A percentile compares a stretch with the other conserved stretches of the same genome.
These are phyloP conservation scores for Biscogniauxia marginata DNA, from an alignment of 2,329 filamentous ascomycete species.

Conservation along the genomic window DNA sequence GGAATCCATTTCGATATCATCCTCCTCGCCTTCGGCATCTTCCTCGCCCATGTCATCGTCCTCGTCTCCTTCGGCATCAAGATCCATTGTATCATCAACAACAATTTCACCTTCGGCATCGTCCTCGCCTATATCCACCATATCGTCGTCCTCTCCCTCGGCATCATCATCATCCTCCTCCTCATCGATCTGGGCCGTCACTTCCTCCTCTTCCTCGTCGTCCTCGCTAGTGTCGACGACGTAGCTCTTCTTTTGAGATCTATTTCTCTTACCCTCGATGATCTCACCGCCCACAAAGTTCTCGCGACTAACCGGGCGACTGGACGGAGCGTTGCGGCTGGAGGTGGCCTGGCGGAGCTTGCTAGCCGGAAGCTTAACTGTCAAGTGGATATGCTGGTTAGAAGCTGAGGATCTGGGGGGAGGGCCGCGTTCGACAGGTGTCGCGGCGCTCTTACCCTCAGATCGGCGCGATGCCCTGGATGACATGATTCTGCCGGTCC, in stretches of 20 bases:
- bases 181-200: slow-evolving; percentile 38
- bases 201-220: slow-evolving; percentile 42
- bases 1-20: slow-evolving; percentile 45
- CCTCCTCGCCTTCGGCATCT: slow-evolving; percentile 50
- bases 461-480: slow-evolving; percentile 48
- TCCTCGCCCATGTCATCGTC: slow-evolving; percentile 41
- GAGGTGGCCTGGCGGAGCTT: slow-evolving; percentile 52
- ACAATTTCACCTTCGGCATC: slow-evolving; percentile 35
- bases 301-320: slow-evolving; percentile 33
- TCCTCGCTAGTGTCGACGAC: slow-evolving; percentile 54
- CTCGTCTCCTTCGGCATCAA: slow-evolving; percentile 45
- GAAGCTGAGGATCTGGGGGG: slow-evolving; percentile 44
- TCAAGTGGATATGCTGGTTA: slow-evolving; percentile 48
- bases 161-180: slow-evolving; percentile 38
- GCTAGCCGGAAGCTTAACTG: slow-evolving; percentile 51
- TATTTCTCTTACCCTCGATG: slow-evolving; percentile 50
- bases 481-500: slow-evolving; percentile 46
- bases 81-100: slow-evolving; percentile 37
- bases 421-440: slow-evolving; percentile 43
- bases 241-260: slow-evolving; percentile 58
- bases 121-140: slow-evolving; percentile 39
- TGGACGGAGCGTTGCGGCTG: slow-evolving; percentile 34
- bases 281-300: slow-evolving; percentile 47
- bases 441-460: slow-evolving; percentile 44
- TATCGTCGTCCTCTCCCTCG: slow-evolving; percentile 40